Percentiles rank a stretch among this genome's conserved stretches.
Evolutionary conservation across 257 asterid genomes (phyloP).

Genomic region (Echites panduratus): DNA sequence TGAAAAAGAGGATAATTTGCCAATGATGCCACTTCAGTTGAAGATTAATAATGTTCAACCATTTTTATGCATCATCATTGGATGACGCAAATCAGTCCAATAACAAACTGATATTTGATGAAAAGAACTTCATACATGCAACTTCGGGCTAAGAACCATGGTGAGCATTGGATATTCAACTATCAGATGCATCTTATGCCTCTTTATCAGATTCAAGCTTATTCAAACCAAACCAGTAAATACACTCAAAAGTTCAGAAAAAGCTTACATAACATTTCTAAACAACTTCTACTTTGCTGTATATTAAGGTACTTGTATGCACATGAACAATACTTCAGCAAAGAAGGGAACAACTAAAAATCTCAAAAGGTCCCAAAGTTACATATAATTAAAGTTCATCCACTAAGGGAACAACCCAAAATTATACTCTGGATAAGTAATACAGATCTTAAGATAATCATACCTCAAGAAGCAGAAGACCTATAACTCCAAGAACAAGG

Average conservation of each 20-base stretch:
- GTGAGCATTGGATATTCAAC: background rate
- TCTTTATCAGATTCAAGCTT: background rate
- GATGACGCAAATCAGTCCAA: background rate
- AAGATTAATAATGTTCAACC: background rate
- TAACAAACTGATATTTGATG: background rate
- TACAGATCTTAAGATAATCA: background rate
- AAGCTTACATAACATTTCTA: background rate
- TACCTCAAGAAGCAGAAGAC: constrained; percentile 95
- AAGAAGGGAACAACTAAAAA: background rate
- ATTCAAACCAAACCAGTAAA: background rate
- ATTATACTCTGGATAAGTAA: background rate
- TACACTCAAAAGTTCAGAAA: background rate
- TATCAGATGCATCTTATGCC: background rate
- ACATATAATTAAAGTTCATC: background rate
- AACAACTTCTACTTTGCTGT: background rate
- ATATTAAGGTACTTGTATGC: background rate
- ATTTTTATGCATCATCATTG: background rate
- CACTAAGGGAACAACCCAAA: background rate
- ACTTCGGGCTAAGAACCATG: background rate
- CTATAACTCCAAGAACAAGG: constrained; percentile 78
- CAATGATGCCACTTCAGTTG: background rate
- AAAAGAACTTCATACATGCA: background rate
- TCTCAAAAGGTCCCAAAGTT: background rate
- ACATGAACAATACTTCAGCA: background rate
- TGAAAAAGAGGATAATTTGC: background rate